These are phyloP conservation scores for Chondrus crispus DNA, from an alignment of 23 red algal genomes.

Conservation along the genomic window DNA sequence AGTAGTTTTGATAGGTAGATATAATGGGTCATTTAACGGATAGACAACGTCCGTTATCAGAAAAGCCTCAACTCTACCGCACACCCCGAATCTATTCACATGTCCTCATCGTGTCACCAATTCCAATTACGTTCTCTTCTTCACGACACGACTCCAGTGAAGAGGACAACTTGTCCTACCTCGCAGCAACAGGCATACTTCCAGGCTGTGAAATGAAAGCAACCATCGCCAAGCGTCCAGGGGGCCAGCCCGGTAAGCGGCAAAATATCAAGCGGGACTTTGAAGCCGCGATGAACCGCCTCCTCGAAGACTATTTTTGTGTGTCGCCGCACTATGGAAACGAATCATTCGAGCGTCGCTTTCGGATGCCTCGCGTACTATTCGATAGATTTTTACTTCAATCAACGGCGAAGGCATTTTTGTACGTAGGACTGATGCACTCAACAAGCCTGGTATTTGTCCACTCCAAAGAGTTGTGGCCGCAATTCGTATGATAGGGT, in stretches of 20 bases:
- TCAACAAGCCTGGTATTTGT: background rate
- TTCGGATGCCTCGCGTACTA: background rate
- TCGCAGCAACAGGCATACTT: background rate
- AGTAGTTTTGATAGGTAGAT: too few species aligned
- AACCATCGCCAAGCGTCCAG: background rate
- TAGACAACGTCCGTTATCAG: too few species aligned
- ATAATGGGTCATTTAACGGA: too few species aligned
- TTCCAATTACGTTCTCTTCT: too few species aligned
- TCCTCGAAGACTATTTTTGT: background rate
- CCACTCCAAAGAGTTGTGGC: background rate
- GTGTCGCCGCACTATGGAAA: background rate
- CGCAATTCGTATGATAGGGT: background rate
- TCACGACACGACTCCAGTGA: constrained; percentile 8
- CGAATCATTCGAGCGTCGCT: constrained; percentile 15
- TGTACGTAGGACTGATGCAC: too few species aligned
- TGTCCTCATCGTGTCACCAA: too few species aligned
- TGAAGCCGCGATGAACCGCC: background rate
- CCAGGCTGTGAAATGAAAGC: background rate
- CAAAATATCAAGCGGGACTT: background rate
- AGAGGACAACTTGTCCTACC: constrained; percentile 10
- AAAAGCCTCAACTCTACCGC: too few species aligned
- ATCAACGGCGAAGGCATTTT: too few species aligned
- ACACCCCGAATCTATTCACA: too few species aligned
- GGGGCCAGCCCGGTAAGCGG: background rate
- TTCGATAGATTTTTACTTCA: background rate